Conservation (phyloP, 139 green algal genomes). For the Chlorella sp. region DNA sequence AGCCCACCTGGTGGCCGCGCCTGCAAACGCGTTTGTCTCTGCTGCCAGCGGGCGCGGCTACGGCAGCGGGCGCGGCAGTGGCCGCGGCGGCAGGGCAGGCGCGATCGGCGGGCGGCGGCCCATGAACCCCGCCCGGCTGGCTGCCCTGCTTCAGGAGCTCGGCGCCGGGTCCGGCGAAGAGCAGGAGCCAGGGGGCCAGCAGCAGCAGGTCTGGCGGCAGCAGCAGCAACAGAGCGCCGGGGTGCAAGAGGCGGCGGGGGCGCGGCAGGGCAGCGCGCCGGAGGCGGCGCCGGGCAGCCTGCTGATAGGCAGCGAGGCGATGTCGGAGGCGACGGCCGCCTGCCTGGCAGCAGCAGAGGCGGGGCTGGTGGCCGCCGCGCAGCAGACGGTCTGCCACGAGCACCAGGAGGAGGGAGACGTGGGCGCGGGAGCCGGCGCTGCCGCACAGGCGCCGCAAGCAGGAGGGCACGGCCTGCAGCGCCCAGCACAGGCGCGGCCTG, state of each 20-base stretch:
- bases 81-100: too few relatives aligned
- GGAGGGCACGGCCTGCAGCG: neutral
- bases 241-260: neutral
- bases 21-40: too few relatives aligned
- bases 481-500: neutral
- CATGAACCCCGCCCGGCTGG: too few relatives aligned
- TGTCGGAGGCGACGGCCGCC: neutral
- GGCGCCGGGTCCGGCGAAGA: neutral
- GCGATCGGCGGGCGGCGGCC: too few relatives aligned
- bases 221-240: too few relatives aligned
- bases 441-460: neutral
- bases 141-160: too few relatives aligned
- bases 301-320: neutral
- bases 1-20: too few relatives aligned
- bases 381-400: neutral
- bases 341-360: conserved; percentile 7
- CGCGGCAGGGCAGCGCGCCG: neutral
- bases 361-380: neutral
- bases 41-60: too few relatives aligned
- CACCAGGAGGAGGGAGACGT: neutral
- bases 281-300: neutral
- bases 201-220: conserved; percentile 9
- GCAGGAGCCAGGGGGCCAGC: conserved; percentile 14
- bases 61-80: too few relatives aligned
- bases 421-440: neutral